Evolutionary conservation across 805 yeast species (phyloP).

Genomic region (Teunomyces gatunensis): DNA sequence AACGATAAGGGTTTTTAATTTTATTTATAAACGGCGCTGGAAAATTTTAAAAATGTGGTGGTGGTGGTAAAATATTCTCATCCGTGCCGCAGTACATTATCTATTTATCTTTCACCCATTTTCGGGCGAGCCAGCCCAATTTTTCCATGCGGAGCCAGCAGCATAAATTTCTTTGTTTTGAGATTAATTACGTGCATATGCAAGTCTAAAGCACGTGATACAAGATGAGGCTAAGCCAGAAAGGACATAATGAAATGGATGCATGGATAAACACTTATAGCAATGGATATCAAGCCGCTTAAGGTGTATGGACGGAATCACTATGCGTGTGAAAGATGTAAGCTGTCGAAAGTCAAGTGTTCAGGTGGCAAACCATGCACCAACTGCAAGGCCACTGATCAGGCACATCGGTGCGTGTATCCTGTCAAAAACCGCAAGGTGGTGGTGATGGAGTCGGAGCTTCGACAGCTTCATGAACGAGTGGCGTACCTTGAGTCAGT

Average conservation of each 20-base stretch:
- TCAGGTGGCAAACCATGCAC: constrained; percentile 43
- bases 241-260: too few species aligned
- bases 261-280: too few species aligned
- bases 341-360: constrained; percentile 38
- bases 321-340: constrained; percentile 44
- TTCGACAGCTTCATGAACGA: constrained; percentile 32
- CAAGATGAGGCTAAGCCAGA: too few species aligned
- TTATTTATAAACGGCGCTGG: too few species aligned
- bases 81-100: not conserved
- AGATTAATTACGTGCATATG: not conserved
- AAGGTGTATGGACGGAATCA: constrained; percentile 43
- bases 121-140: not conserved
- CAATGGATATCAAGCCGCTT: constrained; percentile 20
- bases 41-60: too few species aligned
- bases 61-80: not conserved
- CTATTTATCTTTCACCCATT: not conserved
- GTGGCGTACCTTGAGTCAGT: constrained; percentile 26
- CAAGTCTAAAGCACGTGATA: not conserved
- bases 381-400: constrained; percentile 34
- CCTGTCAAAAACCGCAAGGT: constrained; percentile 40
- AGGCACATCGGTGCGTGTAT: constrained; percentile 31
- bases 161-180: too few species aligned
- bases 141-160: too few species aligned
- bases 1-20: too few species aligned
- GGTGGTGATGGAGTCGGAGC: constrained; percentile 42